Evolutionary conservation across 805 yeast genomes (phyloP).

Genomic region (Schwanniomyces vanrijiae): DNA sequence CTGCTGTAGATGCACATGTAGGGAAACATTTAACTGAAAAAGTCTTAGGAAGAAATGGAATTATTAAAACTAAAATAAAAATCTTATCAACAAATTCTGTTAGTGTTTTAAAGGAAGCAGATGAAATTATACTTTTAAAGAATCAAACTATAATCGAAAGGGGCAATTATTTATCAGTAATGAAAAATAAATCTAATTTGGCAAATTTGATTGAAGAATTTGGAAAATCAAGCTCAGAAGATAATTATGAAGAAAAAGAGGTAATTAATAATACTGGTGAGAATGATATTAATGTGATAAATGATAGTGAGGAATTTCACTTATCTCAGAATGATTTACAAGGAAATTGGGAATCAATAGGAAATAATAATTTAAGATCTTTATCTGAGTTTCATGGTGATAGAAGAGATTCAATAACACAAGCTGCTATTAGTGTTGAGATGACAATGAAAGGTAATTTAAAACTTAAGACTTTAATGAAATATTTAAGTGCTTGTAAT

Average conservation of each 20-base stretch:
- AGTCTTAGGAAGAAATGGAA: slow-evolving; percentile 31
- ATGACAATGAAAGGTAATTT: slow-evolving; percentile 56
- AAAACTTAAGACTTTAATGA: slow-evolving; percentile 48
- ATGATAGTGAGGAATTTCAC: too few species aligned
- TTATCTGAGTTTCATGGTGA: not conserved
- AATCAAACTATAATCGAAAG: slow-evolving; percentile 29
- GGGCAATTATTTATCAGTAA: slow-evolving; percentile 50
- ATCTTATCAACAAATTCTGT: slow-evolving; percentile 37
- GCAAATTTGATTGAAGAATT: slow-evolving; percentile 37
- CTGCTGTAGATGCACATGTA: slow-evolving; percentile 47
- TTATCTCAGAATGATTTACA: too few species aligned
- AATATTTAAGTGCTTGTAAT: slow-evolving; percentile 59
- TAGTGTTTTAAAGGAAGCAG: slow-evolving; percentile 33
- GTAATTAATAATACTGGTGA: too few species aligned
- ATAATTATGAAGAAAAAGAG: not conserved
- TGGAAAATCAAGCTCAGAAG: slow-evolving; percentile 7
- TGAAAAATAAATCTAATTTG: slow-evolving; percentile 20
- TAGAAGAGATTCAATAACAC: not conserved
- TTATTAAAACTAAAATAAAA: slow-evolving; percentile 32
- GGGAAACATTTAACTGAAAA: slow-evolving; percentile 32
- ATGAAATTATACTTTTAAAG: slow-evolving; percentile 30
- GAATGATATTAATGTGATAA: too few species aligned
- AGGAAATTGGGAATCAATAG: not conserved
- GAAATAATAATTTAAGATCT: not conserved
- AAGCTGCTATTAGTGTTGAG: not conserved